phyloP scores from a whole-genome alignment of 164 flowering plant species.

The Tetracentron sinense region DNA sequence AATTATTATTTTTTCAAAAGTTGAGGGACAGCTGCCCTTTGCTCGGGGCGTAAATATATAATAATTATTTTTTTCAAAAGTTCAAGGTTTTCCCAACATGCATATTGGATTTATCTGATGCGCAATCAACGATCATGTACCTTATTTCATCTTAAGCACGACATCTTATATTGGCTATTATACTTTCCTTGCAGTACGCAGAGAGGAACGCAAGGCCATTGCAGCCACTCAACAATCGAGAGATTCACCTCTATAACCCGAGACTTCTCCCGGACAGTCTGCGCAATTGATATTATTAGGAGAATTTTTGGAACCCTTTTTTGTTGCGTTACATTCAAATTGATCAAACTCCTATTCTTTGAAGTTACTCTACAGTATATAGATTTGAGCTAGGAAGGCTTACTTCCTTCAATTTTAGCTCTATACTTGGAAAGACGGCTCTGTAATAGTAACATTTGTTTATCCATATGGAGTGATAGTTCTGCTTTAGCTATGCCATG shows the following conservation, averaged over 20 bases:
- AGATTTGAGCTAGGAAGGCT: neutral
- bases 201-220: conserved; percentile 46
- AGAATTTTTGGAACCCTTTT: neutral
- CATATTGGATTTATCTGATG: too few relatives aligned
- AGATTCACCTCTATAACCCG: conserved; percentile 21
- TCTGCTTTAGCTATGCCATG: too few relatives aligned
- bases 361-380: neutral
- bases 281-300: neutral
- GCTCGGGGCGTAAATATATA: too few relatives aligned
- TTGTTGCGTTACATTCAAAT: too few relatives aligned
- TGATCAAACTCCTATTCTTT: neutral
- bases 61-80: too few relatives aligned
- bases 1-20: too few relatives aligned
- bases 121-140: too few relatives aligned
- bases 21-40: too few relatives aligned
- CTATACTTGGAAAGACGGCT: too few relatives aligned
- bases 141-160: neutral
- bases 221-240: conserved; percentile 32
- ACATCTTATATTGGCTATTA: neutral
- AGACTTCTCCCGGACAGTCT: neutral
- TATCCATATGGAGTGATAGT: too few relatives aligned
- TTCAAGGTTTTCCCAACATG: too few relatives aligned
- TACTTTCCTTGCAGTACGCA: conserved; percentile 33
- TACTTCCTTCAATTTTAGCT: neutral
- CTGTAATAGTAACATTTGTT: too few relatives aligned